phyloP scores from a whole-genome alignment of 805 yeast species.

The Metschnikowia shivogae region DNA sequence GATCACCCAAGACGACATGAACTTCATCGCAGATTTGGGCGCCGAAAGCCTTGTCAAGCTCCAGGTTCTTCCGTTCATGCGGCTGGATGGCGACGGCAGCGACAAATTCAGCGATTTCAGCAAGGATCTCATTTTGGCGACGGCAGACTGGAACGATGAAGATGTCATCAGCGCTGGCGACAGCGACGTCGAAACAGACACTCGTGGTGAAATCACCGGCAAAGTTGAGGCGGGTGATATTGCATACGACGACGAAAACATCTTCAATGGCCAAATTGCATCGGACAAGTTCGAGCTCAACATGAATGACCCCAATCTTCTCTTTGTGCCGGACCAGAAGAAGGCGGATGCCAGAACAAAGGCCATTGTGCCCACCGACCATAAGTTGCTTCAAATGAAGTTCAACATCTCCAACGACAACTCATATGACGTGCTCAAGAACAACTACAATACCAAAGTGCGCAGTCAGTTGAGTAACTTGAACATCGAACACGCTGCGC shows the following conservation, averaged over 20 bases:
- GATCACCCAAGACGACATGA: slow-evolving; percentile 31
- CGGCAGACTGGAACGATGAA: slow-evolving; percentile 78
- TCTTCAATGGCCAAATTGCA: slow-evolving; percentile 64
- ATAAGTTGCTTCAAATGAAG: slow-evolving; percentile 51
- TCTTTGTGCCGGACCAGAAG: slow-evolving; percentile 52
- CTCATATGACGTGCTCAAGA: slow-evolving; percentile 76
- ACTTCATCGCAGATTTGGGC: slow-evolving; percentile 26
- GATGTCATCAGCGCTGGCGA: slow-evolving; percentile 50
- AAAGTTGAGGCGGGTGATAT: slow-evolving; percentile 26
- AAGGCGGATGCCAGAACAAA: slow-evolving; percentile 17
- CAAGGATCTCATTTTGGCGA: slow-evolving; percentile 58
- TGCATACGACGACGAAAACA: slow-evolving; percentile 59
- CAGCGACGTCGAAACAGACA: slow-evolving; percentile 8
- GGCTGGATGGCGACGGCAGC: slow-evolving; percentile 30
- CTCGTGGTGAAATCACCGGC: slow-evolving; percentile 1
- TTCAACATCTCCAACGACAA: slow-evolving; percentile 87
- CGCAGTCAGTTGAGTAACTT: slow-evolving; percentile 90
- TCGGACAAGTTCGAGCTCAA: slow-evolving; percentile 53
- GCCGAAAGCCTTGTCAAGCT: slow-evolving; percentile 13
- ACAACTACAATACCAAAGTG: slow-evolving; percentile 85
- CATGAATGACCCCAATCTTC: slow-evolving; percentile 79
- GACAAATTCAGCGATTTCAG: slow-evolving; percentile 41
- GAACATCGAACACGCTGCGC: slow-evolving; percentile 85
- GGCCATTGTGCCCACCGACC: slow-evolving; percentile 50
- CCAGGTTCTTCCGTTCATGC: slow-evolving; percentile 29